phyloP scores from a whole-genome alignment of 2,329 filamentous ascomycete genomes.

The Talaromyces amestolkiae region DNA sequence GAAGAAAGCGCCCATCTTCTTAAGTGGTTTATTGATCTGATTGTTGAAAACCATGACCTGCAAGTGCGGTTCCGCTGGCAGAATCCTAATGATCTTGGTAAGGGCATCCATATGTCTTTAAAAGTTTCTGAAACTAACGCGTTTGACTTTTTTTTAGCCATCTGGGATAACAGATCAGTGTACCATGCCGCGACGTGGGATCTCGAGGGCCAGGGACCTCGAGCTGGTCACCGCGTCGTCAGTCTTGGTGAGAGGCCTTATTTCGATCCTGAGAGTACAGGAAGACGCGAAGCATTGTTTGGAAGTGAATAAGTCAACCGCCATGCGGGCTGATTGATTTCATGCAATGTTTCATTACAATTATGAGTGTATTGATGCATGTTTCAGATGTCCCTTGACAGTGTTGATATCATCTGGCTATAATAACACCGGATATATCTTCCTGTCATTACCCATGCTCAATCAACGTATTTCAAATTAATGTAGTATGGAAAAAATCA shows the following conservation, averaged over 20 bases:
- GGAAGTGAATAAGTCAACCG: too few relatives aligned
- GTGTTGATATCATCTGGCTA: too few relatives aligned
- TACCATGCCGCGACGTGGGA: conserved; percentile 22
- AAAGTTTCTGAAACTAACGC: background rate
- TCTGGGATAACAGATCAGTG: conserved; percentile 36
- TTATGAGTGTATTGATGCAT: too few relatives aligned
- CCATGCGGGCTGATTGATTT: too few relatives aligned
- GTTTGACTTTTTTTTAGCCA: conserved; percentile 22
- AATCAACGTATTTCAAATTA: too few relatives aligned
- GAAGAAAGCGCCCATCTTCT: conserved; percentile 32
- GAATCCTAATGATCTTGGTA: conserved; percentile 17
- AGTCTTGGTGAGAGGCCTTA: conserved; percentile 36
- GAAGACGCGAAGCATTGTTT: background rate
- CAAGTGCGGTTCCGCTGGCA: conserved; percentile 14
- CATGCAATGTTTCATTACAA: too few relatives aligned
- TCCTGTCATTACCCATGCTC: too few relatives aligned
- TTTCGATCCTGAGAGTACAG: conserved; percentile 32
- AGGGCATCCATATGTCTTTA: background rate
- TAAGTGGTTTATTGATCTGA: background rate
- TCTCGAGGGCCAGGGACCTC: conserved; percentile 3
- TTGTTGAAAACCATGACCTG: conserved; percentile 16
- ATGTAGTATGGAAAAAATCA: too few relatives aligned
- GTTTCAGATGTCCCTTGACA: too few relatives aligned
- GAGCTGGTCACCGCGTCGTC: conserved; percentile 10
- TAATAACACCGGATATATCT: too few relatives aligned